These are phyloP conservation scores for Conticribra guillardii DNA, from an alignment of 108 stramenopile species.

Conservation along the genomic window DNA sequence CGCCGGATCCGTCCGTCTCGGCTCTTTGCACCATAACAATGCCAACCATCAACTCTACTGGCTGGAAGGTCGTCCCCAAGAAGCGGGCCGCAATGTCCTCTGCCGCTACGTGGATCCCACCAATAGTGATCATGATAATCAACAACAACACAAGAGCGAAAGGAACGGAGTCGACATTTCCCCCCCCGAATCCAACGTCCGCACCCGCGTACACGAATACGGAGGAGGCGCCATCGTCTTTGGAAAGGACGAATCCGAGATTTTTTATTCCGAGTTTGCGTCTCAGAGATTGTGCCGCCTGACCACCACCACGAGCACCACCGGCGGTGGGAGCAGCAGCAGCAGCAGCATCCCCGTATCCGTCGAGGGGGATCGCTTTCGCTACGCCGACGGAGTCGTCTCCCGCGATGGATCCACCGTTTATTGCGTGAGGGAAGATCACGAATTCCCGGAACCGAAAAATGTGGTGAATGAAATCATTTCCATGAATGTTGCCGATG, in stretches of 20 bases:
- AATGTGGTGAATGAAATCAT: slow-evolving; percentile 75
- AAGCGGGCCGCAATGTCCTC: slow-evolving; percentile 68
- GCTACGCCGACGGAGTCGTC: slow-evolving; percentile 66
- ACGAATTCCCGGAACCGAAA: slow-evolving; percentile 43
- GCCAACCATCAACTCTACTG: slow-evolving; percentile 55
- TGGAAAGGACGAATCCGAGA: slow-evolving; percentile 22
- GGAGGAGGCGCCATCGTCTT: slow-evolving; percentile 71
- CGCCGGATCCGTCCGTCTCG: slow-evolving; percentile 56
- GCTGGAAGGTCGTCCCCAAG: slow-evolving; percentile 68
- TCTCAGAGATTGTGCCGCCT: slow-evolving; percentile 52
- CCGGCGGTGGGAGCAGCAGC: too few species aligned
- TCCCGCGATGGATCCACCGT: slow-evolving; percentile 30
- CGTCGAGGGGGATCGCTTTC: slow-evolving; percentile 40
- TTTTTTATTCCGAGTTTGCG: slow-evolving; percentile 68
- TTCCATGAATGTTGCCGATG: too few species aligned
- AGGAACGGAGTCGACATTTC: slow-evolving; percentile 52
- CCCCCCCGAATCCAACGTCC: slow-evolving; percentile 59
- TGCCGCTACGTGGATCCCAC: slow-evolving; percentile 41
- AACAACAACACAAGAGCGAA: slow-evolving; percentile 16
- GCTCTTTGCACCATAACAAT: slow-evolving; percentile 28
- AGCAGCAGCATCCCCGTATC: slow-evolving; percentile 26
- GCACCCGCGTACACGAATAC: slow-evolving; percentile 81
- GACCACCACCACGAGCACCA: too few species aligned
- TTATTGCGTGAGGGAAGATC: slow-evolving; percentile 50
- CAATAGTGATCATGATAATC: too few species aligned